These are phyloP conservation scores for Aspergillus hortae DNA, from an alignment of 2,329 filamentous ascomycete species.

Conservation along the genomic window DNA sequence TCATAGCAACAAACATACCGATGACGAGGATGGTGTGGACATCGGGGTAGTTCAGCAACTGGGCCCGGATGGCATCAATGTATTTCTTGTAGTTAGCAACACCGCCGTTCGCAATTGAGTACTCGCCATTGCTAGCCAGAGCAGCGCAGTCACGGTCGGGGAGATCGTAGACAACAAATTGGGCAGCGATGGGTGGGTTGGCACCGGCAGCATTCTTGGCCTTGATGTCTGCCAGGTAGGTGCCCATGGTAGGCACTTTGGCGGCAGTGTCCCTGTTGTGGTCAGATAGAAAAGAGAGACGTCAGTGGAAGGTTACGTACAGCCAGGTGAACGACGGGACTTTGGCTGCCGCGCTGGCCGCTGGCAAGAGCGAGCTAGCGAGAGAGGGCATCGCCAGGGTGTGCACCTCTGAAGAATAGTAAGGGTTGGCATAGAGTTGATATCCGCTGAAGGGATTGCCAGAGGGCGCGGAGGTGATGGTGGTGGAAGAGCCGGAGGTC, in stretches of 20 bases:
- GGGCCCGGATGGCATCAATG: slow-evolving; percentile 52
- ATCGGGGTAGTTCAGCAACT: slow-evolving; percentile 54
- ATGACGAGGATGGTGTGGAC: slow-evolving; percentile 50
- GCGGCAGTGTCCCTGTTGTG: slow-evolving; percentile 40
- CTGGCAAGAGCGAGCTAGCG: slow-evolving; percentile 51
- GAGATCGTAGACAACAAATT: slow-evolving; percentile 61
- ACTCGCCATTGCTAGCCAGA: slow-evolving; percentile 61
- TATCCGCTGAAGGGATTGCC: slow-evolving; percentile 41
- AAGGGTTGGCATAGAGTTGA: slow-evolving; percentile 50
- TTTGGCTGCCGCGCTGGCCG: slow-evolving; percentile 46
- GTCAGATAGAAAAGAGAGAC: background rate
- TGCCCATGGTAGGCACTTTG: slow-evolving; percentile 49
- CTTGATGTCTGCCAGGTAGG: slow-evolving; percentile 48
- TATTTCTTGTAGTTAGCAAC: slow-evolving; percentile 52
- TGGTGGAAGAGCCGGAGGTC: background rate
- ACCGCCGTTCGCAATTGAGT: slow-evolving; percentile 52
- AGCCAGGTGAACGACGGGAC: slow-evolving; percentile 54
- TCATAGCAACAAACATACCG: slow-evolving; percentile 29
- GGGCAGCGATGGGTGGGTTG: slow-evolving; percentile 44
- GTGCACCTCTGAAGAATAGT: slow-evolving; percentile 52
- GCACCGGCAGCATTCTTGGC: slow-evolving; percentile 47
- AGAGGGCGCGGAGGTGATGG: slow-evolving; percentile 1
- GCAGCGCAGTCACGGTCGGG: slow-evolving; percentile 63
- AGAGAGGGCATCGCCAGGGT: slow-evolving; percentile 61
- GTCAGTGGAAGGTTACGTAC: slow-evolving; percentile 29